Evolutionary conservation across 2,329 filamentous ascomycete species (phyloP), one percentile per base, ranked within the genome.

Genomic region (Lasiodiplodia theobromae): DNA sequence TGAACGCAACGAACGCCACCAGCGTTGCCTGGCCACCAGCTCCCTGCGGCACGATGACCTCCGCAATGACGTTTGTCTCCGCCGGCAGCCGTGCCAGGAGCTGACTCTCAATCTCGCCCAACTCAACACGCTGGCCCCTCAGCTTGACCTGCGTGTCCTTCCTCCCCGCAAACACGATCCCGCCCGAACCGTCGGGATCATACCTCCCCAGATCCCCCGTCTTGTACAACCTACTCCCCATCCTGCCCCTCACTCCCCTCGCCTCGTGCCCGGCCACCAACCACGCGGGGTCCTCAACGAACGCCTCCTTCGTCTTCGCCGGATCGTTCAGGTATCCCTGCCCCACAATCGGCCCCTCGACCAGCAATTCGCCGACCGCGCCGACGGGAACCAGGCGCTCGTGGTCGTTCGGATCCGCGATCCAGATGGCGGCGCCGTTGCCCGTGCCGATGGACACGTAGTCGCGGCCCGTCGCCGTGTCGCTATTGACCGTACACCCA

Each of bases 91-190:
- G 5, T 1, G 44, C 44, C 18, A 77, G 73, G 28, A 82, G 77
- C 56, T 83, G 80, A 69, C 73, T 74, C 71, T 71, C 77, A 40
- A 74, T 78, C 66, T 82, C 80, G 37, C 75, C 80, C 6, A 82
- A 70, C 62, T 82, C 80, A 49, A 82, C 75, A 0, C 80, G 77
- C 67, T 79, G 77, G 4, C 80, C 80, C 8, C 79, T 78, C 52
- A 82, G 73, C 54, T 73, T 73, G 65, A 91, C 86, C 75, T 90
- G 89, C 31, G 72, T 70, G 73, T 92, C 90, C 71, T 88, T 89
- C 60, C 90, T 84, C 18, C 89, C 88, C 51, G 89, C 81, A 70
- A 88, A 89, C 12, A 84, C 77, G 49, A 90, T 83, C 2, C 40
- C 7, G 81, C 82, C n/a, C 16, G 75, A 75, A 1, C 85, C 84